Conservation (phyloP, 305 asterid genomes). For the Fraxinus platypoda region DNA sequence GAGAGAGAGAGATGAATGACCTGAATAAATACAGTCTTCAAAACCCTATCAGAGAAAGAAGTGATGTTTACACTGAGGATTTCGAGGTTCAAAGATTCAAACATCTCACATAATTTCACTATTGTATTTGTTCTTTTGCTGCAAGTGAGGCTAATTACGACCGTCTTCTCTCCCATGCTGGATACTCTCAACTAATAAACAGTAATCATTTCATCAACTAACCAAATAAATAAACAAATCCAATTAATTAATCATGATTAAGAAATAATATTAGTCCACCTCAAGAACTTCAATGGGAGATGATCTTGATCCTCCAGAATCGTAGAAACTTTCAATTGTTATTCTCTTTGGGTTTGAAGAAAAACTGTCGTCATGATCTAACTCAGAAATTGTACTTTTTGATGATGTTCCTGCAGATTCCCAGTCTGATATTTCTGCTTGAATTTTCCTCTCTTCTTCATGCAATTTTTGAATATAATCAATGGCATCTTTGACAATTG, state of each 20-base stretch:
- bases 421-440: conserved; percentile 33
- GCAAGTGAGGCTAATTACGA: conserved; percentile 44
- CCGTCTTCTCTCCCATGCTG: conserved; percentile 40
- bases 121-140: conserved; percentile 45
- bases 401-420: conserved; percentile 24
- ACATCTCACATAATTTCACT: conserved; percentile 39
- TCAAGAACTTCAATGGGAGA: conserved; percentile 32
- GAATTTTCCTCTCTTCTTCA: conserved; percentile 37
- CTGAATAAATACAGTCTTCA: conserved; percentile 23
- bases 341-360: conserved; percentile 30
- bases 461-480: conserved; percentile 40
- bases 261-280: neutral
- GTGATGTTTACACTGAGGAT: conserved; percentile 41
- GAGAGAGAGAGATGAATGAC: neutral
- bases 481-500: conserved; percentile 50
- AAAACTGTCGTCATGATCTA: conserved; percentile 27
- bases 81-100: conserved; percentile 43
- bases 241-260: neutral
- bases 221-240: neutral
- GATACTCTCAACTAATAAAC: conserved; percentile 24
- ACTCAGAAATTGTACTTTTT: conserved; percentile 19
- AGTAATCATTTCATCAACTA: neutral
- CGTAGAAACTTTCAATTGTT: conserved; percentile 21
- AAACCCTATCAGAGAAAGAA: conserved; percentile 40
- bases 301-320: conserved; percentile 28